These are phyloP conservation scores for Musa itinerans DNA, from an alignment of 176 grass and related monocot species.

Conservation along the genomic window DNA sequence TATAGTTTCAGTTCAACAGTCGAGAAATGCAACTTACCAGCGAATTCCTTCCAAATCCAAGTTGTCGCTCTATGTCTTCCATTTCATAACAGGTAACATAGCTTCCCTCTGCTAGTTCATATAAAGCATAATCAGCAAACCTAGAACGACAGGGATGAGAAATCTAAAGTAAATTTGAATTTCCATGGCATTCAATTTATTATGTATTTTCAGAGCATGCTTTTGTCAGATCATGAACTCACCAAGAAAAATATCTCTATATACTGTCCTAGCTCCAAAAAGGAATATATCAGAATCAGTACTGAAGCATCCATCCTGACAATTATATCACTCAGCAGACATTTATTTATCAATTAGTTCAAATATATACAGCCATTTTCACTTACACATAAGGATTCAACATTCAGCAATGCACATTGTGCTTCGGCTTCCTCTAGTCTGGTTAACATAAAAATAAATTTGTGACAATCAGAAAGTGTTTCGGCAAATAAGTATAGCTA, in stretches of 20 bases:
- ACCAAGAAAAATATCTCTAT: constrained; percentile 94
- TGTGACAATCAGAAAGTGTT: background rate
- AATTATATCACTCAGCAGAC: background rate
- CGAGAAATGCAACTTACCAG: constrained; percentile 43
- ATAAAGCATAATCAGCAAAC: constrained; percentile 28
- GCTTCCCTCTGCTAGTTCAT: constrained; percentile 52
- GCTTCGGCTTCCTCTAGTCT: constrained; percentile 96
- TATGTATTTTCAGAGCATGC: background rate
- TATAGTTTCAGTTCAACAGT: background rate
- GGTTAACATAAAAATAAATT: constrained; percentile 9
- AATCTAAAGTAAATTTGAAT: background rate
- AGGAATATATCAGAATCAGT: constrained; percentile 90
- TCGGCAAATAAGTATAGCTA: background rate
- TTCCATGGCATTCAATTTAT: background rate
- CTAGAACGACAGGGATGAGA: background rate
- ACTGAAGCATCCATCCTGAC: constrained; percentile 89
- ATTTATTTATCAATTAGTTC: background rate
- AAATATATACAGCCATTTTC: constrained; percentile 3
- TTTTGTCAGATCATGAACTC: constrained; percentile 2
- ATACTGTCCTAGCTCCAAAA: constrained; percentile 87
- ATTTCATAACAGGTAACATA: constrained; percentile 85
- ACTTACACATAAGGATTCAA: constrained; percentile 74
- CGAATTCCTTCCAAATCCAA: constrained; percentile 91
- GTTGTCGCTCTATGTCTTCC: constrained; percentile 77
- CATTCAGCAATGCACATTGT: constrained; percentile 74